Conservation (phyloP, 768 basidiomycete genomes). For the Cystobasidium ongulense region DNA sequence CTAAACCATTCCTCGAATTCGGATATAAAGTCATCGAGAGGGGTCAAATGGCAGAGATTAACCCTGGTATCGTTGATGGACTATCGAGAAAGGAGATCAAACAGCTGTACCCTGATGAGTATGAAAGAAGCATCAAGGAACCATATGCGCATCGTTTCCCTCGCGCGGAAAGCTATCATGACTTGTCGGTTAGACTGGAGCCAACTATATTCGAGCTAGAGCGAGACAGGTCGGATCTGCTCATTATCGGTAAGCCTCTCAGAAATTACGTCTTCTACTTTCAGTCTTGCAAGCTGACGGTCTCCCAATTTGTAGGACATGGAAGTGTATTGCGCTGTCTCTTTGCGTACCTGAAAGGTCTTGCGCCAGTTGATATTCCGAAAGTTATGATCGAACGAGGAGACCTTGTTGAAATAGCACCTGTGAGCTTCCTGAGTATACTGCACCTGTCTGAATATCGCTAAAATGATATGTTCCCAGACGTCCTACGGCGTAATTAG, state of each 20-base stretch:
- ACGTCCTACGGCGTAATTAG: slow-evolving; percentile 30
- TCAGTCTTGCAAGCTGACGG: neutral
- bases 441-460: neutral
- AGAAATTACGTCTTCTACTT: slow-evolving; percentile 34
- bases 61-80: slow-evolving; percentile 84
- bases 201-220: slow-evolving; percentile 72
- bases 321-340: slow-evolving; percentile 92
- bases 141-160: slow-evolving; percentile 58
- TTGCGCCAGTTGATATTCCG: slow-evolving; percentile 91
- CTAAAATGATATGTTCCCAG: neutral
- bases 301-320: slow-evolving; percentile 49
- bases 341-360: slow-evolving; percentile 53
- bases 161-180: slow-evolving; percentile 79
- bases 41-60: slow-evolving; percentile 94
- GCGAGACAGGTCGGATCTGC: slow-evolving; percentile 81
- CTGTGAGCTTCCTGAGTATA: slow-evolving; percentile 5
- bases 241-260: slow-evolving; percentile 65
- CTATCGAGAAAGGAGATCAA: slow-evolving; percentile 80
- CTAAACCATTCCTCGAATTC: slow-evolving; percentile 69
- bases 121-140: slow-evolving; percentile 82
- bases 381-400: slow-evolving; percentile 95
- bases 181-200: slow-evolving; percentile 52
- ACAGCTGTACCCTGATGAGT: slow-evolving; percentile 85
- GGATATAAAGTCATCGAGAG: slow-evolving; percentile 72
- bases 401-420: slow-evolving; percentile 68